These are phyloP conservation scores for Lodderomyces margitis DNA, from an alignment of 1,139 yeast species.

Conservation along the genomic window DNA sequence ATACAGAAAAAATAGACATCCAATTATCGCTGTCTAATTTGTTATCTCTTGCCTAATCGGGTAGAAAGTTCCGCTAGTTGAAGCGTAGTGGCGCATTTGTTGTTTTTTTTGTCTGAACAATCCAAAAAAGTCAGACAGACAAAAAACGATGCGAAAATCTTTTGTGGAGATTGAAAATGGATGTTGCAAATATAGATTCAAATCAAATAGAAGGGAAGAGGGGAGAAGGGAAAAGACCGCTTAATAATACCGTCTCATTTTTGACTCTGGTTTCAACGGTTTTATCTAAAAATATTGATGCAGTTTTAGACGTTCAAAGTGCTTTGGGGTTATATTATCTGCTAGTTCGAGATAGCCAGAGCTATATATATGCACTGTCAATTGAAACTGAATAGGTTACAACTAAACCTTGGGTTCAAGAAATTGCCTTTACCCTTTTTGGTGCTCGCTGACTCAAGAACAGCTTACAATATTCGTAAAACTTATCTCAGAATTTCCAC, in stretches of 20 bases:
- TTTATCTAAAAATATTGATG: too few species aligned
- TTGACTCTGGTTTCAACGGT: neutral
- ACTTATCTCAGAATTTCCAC: too few species aligned
- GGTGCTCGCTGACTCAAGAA: too few species aligned
- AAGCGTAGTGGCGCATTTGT: neutral
- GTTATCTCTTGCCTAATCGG: constrained; percentile 3
- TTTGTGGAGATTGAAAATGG: neutral
- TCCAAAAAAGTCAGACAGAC: neutral
- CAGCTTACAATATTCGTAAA: too few species aligned
- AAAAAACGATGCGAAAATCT: neutral
- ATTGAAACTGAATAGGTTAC: too few species aligned
- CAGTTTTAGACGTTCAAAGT: too few species aligned
- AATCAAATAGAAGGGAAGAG: neutral
- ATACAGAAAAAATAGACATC: neutral
- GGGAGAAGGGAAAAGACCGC: neutral
- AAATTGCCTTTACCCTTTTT: too few species aligned
- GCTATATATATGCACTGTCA: too few species aligned
- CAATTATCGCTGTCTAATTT: neutral
- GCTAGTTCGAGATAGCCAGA: too few species aligned
- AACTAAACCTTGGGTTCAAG: too few species aligned
- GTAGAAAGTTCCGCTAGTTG: constrained; percentile 1
- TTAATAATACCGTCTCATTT: neutral
- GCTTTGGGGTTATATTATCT: neutral
- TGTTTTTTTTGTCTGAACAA: neutral
- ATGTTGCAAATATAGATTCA: neutral